Evolutionary conservation across 805 yeast species (phyloP).

Genomic region (Lipomyces anomalus): DNA sequence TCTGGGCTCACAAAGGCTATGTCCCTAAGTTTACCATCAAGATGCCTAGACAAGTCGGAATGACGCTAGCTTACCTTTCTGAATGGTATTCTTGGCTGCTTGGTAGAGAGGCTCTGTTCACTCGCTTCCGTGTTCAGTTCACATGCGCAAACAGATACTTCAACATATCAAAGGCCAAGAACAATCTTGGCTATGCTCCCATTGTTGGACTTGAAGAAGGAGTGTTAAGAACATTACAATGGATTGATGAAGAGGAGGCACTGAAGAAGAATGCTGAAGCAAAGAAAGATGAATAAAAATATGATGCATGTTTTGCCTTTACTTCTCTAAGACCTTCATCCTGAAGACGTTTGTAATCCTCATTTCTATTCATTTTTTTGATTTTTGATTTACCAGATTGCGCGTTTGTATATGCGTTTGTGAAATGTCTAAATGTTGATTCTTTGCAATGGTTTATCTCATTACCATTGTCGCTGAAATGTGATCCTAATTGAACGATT

Average conservation of each 20-base stretch:
- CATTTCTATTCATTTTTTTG: no score
- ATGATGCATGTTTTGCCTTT: no score
- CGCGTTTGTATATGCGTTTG: no score
- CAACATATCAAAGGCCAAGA: slow-evolving; percentile 81
- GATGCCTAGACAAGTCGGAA: slow-evolving; percentile 67
- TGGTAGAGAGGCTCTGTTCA: slow-evolving; percentile 86
- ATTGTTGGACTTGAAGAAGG: slow-evolving; percentile 73
- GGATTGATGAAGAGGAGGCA: slow-evolving; percentile 67
- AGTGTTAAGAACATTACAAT: slow-evolving; percentile 67
- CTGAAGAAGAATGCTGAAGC: slow-evolving; percentile 4
- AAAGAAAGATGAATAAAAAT: no score
- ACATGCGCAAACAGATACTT: slow-evolving; percentile 93
- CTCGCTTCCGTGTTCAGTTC: slow-evolving; percentile 89
- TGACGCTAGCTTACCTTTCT: slow-evolving; percentile 75
- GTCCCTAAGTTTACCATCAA: slow-evolving; percentile 64
- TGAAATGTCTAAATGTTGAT: no score
- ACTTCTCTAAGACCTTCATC: no score
- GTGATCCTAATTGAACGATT: no score
- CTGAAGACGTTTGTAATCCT: no score
- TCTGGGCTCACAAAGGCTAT: slow-evolving; percentile 95
- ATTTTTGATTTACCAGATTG: no score
- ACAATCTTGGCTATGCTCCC: slow-evolving; percentile 71
- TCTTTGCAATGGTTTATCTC: no score
- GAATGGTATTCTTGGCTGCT: slow-evolving; percentile 61
- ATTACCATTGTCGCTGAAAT: no score